Conservation (phyloP, 75 land plant genomes). For the Pseudotsuga menziesii region DNA sequence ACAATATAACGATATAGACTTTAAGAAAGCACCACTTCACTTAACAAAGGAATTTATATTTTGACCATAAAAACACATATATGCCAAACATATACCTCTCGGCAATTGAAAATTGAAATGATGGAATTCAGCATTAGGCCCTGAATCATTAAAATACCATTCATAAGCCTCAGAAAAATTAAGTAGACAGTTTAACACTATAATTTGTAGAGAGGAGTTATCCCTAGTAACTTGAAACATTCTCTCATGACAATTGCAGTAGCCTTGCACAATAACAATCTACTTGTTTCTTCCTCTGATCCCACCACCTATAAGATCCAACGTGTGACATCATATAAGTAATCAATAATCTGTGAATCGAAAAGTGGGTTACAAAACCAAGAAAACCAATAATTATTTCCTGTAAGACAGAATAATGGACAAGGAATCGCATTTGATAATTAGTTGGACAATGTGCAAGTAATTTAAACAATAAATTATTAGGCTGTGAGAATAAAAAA, state of each 20-base stretch:
- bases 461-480: not conserved
- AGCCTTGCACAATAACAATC: constrained; percentile 80
- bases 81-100: too few relatives aligned
- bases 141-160: not conserved
- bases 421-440: not conserved
- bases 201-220: constrained; percentile 78
- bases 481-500: not conserved
- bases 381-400: not conserved
- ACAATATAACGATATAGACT: too few relatives aligned
- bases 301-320: constrained; percentile 66
- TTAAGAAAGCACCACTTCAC: too few relatives aligned
- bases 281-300: constrained; percentile 76
- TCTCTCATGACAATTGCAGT: constrained; percentile 83
- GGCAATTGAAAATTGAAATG: too few relatives aligned
- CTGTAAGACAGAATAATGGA: not conserved
- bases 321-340: not conserved
- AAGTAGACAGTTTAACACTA: too few relatives aligned
- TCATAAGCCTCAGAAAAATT: too few relatives aligned
- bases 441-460: not conserved
- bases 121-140: too few relatives aligned
- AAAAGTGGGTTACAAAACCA: not conserved
- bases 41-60: too few relatives aligned
- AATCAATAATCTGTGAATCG: not conserved
- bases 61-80: too few relatives aligned
- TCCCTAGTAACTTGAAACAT: constrained; percentile 84